Conservation (phyloP, 2,329 filamentous ascomycete genomes). For the Thielaviopsis musarum region DNA sequence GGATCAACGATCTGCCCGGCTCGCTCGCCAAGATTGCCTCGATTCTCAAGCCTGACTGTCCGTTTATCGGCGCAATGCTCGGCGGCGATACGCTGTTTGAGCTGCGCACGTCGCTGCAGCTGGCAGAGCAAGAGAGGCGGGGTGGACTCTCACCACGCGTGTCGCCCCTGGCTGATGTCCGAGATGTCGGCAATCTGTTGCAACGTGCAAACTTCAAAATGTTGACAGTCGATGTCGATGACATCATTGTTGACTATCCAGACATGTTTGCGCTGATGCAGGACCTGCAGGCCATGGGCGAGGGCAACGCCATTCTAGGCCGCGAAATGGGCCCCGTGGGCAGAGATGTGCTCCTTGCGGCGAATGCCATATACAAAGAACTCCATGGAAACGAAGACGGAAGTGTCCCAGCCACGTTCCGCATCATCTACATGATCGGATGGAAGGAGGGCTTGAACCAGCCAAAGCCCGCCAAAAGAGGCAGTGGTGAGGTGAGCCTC, state of each 20-base stretch:
- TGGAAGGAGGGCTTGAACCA: conserved; percentile 80
- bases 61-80: conserved; percentile 92
- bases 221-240: conserved; percentile 90
- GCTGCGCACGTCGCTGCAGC: conserved; percentile 78
- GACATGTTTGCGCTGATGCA: conserved; percentile 80
- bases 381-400: conserved; percentile 71
- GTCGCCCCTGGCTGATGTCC: conserved; percentile 79
- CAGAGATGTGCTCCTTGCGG: conserved; percentile 72
- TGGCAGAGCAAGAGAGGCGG: conserved; percentile 76
- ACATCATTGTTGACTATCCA: conserved; percentile 90
- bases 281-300: conserved; percentile 92
- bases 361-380: conserved; percentile 73
- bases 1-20: conserved; percentile 91
- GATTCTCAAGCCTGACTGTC: conserved; percentile 73
- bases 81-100: conserved; percentile 90
- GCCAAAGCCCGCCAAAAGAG: conserved; percentile 61
- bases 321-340: conserved; percentile 63
- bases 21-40: conserved; percentile 72
- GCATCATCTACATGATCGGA: conserved; percentile 96
- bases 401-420: conserved; percentile 73
- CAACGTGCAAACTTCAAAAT: conserved; percentile 85
- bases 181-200: conserved; percentile 76
- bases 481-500: conserved; percentile 73
- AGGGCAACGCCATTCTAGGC: conserved; percentile 77
- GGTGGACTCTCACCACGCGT: conserved; percentile 88